These are phyloP conservation scores for Leccinum insigne DNA, from an alignment of 1,284 basidiomycete species.

Conservation along the genomic window DNA sequence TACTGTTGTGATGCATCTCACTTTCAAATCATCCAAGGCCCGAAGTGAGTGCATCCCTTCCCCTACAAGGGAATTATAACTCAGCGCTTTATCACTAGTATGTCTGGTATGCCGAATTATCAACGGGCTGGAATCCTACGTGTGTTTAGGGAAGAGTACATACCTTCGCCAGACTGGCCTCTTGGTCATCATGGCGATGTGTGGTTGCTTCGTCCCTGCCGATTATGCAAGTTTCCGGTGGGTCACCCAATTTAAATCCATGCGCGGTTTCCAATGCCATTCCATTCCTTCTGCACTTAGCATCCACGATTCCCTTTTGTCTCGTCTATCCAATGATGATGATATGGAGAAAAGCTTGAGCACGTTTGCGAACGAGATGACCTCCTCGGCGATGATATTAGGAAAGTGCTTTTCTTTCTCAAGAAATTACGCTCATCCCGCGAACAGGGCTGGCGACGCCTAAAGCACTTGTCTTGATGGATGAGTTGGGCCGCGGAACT, in stretches of 20 bases:
- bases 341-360: constrained; percentile 86
- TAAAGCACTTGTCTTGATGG: constrained; percentile 79
- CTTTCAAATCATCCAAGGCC: constrained; percentile 89
- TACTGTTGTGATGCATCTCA: constrained; percentile 79
- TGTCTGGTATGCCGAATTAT: constrained; percentile 61
- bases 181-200: constrained; percentile 83
- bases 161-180: constrained; percentile 88
- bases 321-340: constrained; percentile 91
- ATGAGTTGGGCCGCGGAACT: constrained; percentile 91
- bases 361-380: constrained; percentile 94
- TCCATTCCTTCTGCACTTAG: constrained; percentile 34
- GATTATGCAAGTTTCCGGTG: constrained; percentile 86
- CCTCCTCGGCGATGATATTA: constrained; percentile 85
- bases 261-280: not conserved
- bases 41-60: constrained; percentile 60
- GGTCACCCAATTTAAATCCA: constrained; percentile 1
- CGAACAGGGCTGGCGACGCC: constrained; percentile 69
- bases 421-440: not conserved
- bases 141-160: constrained; percentile 79
- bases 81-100: constrained; percentile 44
- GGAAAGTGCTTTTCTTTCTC: constrained; percentile 39
- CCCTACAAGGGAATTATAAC: not conserved
- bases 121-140: not conserved
- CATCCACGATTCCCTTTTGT: constrained; percentile 82
- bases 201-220: constrained; percentile 90